Percentiles rank a stretch among this genome's conserved stretches.
Evolutionary conservation across 306 rosid genomes (phyloP).

Genomic region (Boehmeria nivea): DNA sequence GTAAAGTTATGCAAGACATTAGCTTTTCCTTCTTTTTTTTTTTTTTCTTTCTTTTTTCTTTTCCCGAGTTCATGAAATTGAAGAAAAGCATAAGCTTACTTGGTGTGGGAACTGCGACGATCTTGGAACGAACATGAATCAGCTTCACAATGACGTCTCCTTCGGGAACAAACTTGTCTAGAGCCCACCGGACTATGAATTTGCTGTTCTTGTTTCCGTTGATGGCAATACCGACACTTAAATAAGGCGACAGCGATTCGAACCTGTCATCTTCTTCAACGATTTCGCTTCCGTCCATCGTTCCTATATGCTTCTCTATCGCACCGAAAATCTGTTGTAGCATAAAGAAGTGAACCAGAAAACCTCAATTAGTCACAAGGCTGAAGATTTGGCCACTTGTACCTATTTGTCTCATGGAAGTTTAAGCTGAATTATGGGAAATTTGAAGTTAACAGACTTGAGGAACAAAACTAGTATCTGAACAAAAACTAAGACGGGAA

Average conservation of each 20-base stretch:
- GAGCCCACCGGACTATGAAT: slow-evolving; percentile 68
- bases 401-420: too few species aligned
- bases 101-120: slow-evolving; percentile 69
- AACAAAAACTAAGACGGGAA: too few species aligned
- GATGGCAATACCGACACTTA: slow-evolving; percentile 68
- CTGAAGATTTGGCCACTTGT: too few species aligned
- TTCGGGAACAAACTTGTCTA: slow-evolving; percentile 74
- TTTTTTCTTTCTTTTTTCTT: too few species aligned
- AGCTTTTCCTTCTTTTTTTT: background rate
- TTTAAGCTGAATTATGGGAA: background rate
- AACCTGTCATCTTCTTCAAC: slow-evolving; percentile 17
- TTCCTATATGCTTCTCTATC: slow-evolving; percentile 7
- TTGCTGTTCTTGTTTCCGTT: slow-evolving; percentile 74
- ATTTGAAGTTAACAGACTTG: background rate
- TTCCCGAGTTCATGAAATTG: background rate
- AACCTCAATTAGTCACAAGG: background rate
- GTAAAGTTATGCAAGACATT: too few species aligned
- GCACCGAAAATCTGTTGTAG: slow-evolving; percentile 17
- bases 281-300: slow-evolving; percentile 38
- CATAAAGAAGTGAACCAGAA: slow-evolving; percentile 8
- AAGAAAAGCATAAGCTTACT: slow-evolving; percentile 39
- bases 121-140: slow-evolving; percentile 61
- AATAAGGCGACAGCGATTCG: slow-evolving; percentile 23
- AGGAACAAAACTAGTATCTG: too few species aligned
- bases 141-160: slow-evolving; percentile 58